These are phyloP conservation scores for Diospyros lotus DNA, from an alignment of 148 eudicot species.

Conservation along the genomic window DNA sequence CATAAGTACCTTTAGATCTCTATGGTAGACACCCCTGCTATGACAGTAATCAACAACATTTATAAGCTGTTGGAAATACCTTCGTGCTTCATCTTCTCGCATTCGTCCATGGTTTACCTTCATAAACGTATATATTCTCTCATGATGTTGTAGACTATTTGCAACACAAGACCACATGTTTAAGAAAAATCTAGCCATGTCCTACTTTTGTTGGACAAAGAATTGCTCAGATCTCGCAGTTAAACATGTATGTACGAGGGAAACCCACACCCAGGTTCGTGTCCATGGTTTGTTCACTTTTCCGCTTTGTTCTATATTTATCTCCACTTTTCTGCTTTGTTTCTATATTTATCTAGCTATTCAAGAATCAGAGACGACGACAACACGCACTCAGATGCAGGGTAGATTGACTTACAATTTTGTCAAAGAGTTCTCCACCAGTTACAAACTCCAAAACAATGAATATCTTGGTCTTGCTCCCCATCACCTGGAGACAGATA, in stretches of 20 bases:
- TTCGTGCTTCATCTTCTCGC: slow-evolving; percentile 92
- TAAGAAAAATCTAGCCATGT: neutral
- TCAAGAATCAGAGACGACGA: neutral
- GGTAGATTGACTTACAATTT: slow-evolving; percentile 62
- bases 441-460: slow-evolving; percentile 30
- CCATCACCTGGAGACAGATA: slow-evolving; percentile 71
- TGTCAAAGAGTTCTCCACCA: slow-evolving; percentile 96
- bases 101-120: slow-evolving; percentile 85
- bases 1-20: slow-evolving; percentile 78
- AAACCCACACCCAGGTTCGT: too few species aligned
- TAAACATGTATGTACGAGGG: too few species aligned
- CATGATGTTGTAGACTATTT: neutral
- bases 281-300: neutral
- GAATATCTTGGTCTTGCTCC: slow-evolving; percentile 85
- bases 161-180: neutral
- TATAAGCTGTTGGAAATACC: slow-evolving; percentile 90
- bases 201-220: neutral
- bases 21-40: slow-evolving; percentile 96
- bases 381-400: slow-evolving; percentile 1
- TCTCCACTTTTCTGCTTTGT: neutral
- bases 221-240: too few species aligned
- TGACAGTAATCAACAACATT: slow-evolving; percentile 98
- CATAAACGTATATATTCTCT: slow-evolving; percentile 5
- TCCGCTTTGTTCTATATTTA: too few species aligned
- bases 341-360: too few species aligned